phyloP scores from a whole-genome alignment of 2,329 filamentous ascomycete genomes.

The Ilyonectria sp. region DNA sequence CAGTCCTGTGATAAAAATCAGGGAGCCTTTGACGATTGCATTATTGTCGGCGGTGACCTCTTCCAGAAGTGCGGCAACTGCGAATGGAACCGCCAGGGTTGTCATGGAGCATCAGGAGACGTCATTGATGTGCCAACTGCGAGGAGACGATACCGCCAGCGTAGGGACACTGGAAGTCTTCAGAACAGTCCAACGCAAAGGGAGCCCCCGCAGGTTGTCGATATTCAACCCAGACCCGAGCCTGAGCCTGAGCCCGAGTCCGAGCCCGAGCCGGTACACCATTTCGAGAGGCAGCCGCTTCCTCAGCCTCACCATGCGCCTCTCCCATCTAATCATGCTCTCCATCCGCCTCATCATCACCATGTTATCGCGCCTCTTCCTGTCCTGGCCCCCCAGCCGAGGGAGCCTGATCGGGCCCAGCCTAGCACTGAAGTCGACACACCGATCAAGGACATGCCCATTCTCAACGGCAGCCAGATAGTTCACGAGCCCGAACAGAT shows the following conservation, averaged over 20 bases:
- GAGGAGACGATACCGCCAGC: conserved; percentile 35
- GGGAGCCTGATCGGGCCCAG: conserved; percentile 37
- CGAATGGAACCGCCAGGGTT: conserved; percentile 63
- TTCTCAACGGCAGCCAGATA: conserved; percentile 31
- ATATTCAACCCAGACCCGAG: conserved; percentile 31
- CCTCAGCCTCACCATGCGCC: neutral
- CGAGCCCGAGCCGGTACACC: conserved; percentile 17
- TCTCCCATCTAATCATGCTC: neutral
- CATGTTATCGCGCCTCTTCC: conserved; percentile 11
- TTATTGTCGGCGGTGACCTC: conserved; percentile 58
- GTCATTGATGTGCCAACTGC: conserved; percentile 39
- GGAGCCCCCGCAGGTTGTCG: conserved; percentile 25
- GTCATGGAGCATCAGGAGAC: conserved; percentile 51
- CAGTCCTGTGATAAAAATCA: conserved; percentile 58
- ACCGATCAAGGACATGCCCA: conserved; percentile 32
- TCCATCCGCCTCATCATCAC: neutral
- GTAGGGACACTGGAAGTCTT: conserved; percentile 22
- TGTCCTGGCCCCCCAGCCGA: conserved; percentile 15
- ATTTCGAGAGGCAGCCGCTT: neutral
- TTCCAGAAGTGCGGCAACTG: conserved; percentile 67
- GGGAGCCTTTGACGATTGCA: conserved; percentile 63
- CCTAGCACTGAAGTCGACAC: conserved; percentile 42
- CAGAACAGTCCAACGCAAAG: conserved; percentile 15
- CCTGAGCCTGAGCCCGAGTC: conserved; percentile 8
- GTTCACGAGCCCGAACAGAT: conserved; percentile 46